Base-by-base conservation (phyloP, 768 basidiomycete species). In the Trichaptum fuscoviolaceum region DNA sequence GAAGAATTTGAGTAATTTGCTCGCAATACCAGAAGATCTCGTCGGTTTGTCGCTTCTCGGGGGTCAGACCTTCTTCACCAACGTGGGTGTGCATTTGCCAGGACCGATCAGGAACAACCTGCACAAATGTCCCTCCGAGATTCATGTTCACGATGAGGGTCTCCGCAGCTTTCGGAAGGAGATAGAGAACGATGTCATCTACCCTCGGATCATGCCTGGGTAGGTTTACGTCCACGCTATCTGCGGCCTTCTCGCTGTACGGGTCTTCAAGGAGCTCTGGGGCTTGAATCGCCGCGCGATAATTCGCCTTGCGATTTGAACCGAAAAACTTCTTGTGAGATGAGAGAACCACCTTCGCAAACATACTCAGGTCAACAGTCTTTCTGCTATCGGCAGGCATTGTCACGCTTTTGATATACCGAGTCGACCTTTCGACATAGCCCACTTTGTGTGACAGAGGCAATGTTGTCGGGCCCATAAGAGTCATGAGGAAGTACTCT, bases 121-220 rank as follows among this genome's bases (percentile, higher is more conserved):
- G 89, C 24, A 91, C 84, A 84, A 86, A 92, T 60, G 86, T 84
- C 23, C 84, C 89, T 3, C 82, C 83, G 17, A 92, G 69, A 0
- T 87, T 87, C 78, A 91, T 82, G 5, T 88, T 87, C 6, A 80
- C 75, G 5, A 73, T 70, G 42, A 90, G 70, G 42, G 76, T 74
- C 1, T 82, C 77, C 8, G 83, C 72, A 0, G 80, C 70, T 7
- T 75, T 75, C 7, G 83, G 81, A 52, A 83, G 79, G 15, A 91
- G 76, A 24, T 90, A 79, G 10, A 91, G 77, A 18, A 79, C 82
- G 72, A 93, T 88, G 36, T 79, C 81, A 67, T 91, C 88, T 66
- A 78, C 80, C 62, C 78, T 76, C 5, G 85, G 84, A 68, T 87
- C 77, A 70, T 88, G 85, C 10, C 71, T 72, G 20, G 74, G 67